Conservation (phyloP, 257 asterid genomes). For the Coffea canephora region DNA sequence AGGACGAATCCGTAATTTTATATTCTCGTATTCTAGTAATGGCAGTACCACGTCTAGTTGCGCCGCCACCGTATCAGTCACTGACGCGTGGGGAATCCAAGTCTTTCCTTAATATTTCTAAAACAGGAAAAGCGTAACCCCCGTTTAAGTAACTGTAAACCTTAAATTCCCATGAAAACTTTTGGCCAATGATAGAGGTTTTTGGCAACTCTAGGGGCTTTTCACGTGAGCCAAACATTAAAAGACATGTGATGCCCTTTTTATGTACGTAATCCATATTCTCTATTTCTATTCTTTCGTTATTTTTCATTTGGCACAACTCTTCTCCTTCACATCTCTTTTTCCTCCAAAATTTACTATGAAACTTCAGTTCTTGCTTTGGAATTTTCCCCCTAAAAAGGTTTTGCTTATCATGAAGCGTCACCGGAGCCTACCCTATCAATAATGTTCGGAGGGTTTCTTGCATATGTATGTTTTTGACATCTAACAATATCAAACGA, state of each 20-base stretch:
- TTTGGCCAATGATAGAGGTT: slow-evolving; percentile 20
- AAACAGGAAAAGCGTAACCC: slow-evolving; percentile 18
- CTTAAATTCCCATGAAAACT: slow-evolving; percentile 23
- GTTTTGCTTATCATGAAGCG: background rate
- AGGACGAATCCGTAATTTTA: slow-evolving; percentile 19
- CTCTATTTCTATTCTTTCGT: background rate
- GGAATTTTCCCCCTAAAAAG: background rate
- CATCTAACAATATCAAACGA: background rate
- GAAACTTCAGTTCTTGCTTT: background rate
- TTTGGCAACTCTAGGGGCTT: slow-evolving; percentile 14
- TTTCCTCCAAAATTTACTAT: background rate
- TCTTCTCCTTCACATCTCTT: background rate
- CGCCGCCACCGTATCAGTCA: slow-evolving; percentile 43
- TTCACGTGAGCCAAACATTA: slow-evolving; percentile 21
- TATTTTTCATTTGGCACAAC: background rate
- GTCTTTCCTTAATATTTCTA: slow-evolving; percentile 31
- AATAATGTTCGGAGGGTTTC: background rate
- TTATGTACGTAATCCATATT: background rate
- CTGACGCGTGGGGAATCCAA: slow-evolving; percentile 49
- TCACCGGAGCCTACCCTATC: background rate
- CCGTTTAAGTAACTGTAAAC: slow-evolving; percentile 30
- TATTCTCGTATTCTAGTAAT: background rate
- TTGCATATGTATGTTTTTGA: background rate
- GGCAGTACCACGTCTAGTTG: background rate
- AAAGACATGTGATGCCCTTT: background rate